Percentiles rank a stretch among this genome's conserved stretches.
Conservation (phyloP, 169 alveolate species). For the Cryptosporidium muris region DNA sequence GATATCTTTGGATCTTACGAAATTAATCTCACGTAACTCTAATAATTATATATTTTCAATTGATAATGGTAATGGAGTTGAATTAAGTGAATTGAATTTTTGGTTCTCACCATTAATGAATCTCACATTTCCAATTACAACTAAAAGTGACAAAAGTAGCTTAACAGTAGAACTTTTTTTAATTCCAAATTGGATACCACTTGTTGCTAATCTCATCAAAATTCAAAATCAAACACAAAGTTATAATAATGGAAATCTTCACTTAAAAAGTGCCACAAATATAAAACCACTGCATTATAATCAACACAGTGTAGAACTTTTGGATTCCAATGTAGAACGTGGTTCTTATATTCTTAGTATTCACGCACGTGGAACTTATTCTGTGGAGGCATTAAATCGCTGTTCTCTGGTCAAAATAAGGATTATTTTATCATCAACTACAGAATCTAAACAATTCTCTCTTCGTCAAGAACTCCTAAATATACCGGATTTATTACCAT, state of each 20-base stretch:
- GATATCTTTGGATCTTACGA: constrained; percentile 8
- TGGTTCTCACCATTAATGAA: constrained; percentile 68
- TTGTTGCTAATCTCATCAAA: constrained; percentile 1
- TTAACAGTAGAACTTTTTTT: background rate
- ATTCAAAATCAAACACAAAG: background rate
- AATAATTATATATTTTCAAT: background rate
- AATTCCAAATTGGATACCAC: constrained; percentile 51
- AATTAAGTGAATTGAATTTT: constrained; percentile 14
- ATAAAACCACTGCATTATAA: background rate
- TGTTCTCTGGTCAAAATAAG: constrained; percentile 22
- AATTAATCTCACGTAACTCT: background rate
- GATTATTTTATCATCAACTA: constrained; percentile 4
- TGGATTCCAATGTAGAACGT: constrained; percentile 16
- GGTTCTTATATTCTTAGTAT: constrained; percentile 30
- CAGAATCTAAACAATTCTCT: constrained; percentile 28
- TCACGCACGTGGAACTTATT: constrained; percentile 11
- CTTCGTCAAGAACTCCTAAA: constrained; percentile 40
- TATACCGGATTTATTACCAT: constrained; percentile 64
- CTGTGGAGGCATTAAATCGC: constrained; percentile 17
- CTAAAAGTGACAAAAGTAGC: constrained; percentile 20
- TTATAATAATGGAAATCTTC: constrained; percentile 1
- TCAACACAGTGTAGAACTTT: constrained; percentile 33
- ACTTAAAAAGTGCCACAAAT: background rate
- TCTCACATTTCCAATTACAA: constrained; percentile 21
- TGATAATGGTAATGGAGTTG: constrained; percentile 19